Base-by-base conservation (phyloP, 306 rosid genomes). In the Corylus avellana region DNA sequence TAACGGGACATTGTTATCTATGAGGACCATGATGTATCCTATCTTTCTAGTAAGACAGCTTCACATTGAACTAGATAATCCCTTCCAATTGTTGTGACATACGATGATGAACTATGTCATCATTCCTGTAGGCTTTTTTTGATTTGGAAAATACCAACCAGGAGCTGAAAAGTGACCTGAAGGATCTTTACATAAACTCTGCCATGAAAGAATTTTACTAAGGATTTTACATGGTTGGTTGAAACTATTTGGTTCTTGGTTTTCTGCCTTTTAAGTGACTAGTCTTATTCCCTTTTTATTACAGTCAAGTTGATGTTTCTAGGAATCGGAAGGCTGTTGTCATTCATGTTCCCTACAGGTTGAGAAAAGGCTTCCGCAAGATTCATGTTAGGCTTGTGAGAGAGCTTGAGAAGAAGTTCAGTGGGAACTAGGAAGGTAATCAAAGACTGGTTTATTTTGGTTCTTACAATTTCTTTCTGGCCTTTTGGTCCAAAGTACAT, bases 351-450 rank as follows among this genome's bases (percentile, higher is more conserved):
- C 97, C 98, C 14, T 93, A 80, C 73, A 81, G 98, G 78, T 75
- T 93, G 81, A 87, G 98, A 89, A 93, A 93, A 79, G 89, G 92
- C 11, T 93, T 75, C 81, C 82, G 97, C 76, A 93, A 93, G 85
- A 90, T 91, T 63, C 97, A 93, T 76, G 83, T 86, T 62, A 85
- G 87, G 89, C 97, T 93, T 57, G 95, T 91, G 20, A 89, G 98
- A 83, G 98, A 93, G 90, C 97, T 93, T 37, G 98, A 93, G 85
- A 93, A 93, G 85, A 93, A 93, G 72, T 90, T 93, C 70, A 93
- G 98, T 1, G 98, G 98, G 25, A 22, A 22, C 25, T 22, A 0
- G 25, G 3, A 91, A 93, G 95, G 98, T 93, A 55, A 22, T 46
- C 8, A n/a, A 48, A 69, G 68, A 14, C 39, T 59, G 32, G 0